Base-by-base conservation (phyloP, 495 filamentous ascomycete genomes). In the Pyronema domesticum region DNA sequence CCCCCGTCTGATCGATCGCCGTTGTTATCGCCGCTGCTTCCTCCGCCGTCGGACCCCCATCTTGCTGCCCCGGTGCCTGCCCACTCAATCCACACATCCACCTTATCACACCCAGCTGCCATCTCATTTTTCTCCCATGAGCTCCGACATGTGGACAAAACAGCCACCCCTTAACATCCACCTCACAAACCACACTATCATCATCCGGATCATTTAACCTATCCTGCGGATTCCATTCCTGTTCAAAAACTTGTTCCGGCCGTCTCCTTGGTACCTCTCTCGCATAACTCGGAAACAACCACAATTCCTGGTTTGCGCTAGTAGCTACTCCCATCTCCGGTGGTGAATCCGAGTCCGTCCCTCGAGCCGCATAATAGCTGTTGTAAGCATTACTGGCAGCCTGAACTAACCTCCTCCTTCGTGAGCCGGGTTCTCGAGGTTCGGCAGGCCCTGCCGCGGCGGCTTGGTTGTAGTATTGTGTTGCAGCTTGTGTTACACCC, bases 91-190 rank as follows among this genome's bases (percentile, higher is more conserved):
- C 93, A 60, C 85, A 89, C 36, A 99, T 66, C 57, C 83, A 78
- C 54, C 88, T 73, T 9, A 89, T 87, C 1, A 95, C 69, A 3
- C 87, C 85, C 54, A 96, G 75, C 60, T 94, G 70, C 56, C 95
- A 69, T 19, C 91, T 78, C 57, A 95, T 89, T 67, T 88, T 86
- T 47, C 89, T 73, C 37, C 76, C 86, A 79, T 94, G 80, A n/a
- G 84, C 87, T 0, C 86, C 86, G 62, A 74, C 76, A 58, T 86
- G 83, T 14, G 91, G 91, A 55, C 80, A 74, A 62, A 89, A 95
- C 45, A 95, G 75, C 91, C 93, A 99, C 17, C 91, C 91, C 52
- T 89, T 76, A 13, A 96, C 83, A 67, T 99, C 89, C 3, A 95
- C 86, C 66, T 93, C 87, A 3, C 94, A 85, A 13, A 95, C 70